phyloP scores from a whole-genome alignment of 805 yeast species.

The Jamesozyma piceae region DNA sequence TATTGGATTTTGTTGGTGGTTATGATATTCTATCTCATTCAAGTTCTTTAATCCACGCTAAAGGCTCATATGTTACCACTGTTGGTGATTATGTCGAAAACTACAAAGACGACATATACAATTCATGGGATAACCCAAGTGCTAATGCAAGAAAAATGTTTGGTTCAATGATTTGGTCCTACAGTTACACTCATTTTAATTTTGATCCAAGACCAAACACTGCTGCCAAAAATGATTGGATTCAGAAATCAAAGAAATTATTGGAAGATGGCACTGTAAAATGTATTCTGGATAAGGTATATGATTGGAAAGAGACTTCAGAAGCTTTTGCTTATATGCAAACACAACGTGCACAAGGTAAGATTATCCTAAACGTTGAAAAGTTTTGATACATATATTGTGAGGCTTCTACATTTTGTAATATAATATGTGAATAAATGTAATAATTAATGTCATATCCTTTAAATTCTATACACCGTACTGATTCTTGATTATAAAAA shows the following conservation, averaged over 20 bases:
- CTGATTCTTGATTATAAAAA: no score
- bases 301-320: slow-evolving; percentile 43
- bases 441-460: no score
- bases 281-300: slow-evolving; percentile 46
- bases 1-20: slow-evolving; percentile 67
- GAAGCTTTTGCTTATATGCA: slow-evolving; percentile 47
- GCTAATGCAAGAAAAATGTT: slow-evolving; percentile 31
- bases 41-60: slow-evolving; percentile 36
- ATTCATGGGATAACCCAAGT: slow-evolving; percentile 31
- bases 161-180: slow-evolving; percentile 31
- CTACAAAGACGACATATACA: slow-evolving; percentile 31
- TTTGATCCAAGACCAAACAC: slow-evolving; percentile 26
- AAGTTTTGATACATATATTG: slow-evolving; percentile 26
- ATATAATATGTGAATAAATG: no score
- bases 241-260: slow-evolving; percentile 36
- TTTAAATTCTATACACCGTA: no score
- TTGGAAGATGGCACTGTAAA: slow-evolving; percentile 40
- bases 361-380: slow-evolving; percentile 45
- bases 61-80: slow-evolving; percentile 48
- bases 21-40: slow-evolving; percentile 41
- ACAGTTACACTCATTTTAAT: slow-evolving; percentile 31
- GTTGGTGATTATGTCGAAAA: slow-evolving; percentile 52
- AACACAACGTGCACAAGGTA: slow-evolving; percentile 54
- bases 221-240: slow-evolving; percentile 31
- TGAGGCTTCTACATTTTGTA: not conserved